phyloP scores from a whole-genome alignment of 768 basidiomycete species.

The Hypholoma fasciculare region DNA sequence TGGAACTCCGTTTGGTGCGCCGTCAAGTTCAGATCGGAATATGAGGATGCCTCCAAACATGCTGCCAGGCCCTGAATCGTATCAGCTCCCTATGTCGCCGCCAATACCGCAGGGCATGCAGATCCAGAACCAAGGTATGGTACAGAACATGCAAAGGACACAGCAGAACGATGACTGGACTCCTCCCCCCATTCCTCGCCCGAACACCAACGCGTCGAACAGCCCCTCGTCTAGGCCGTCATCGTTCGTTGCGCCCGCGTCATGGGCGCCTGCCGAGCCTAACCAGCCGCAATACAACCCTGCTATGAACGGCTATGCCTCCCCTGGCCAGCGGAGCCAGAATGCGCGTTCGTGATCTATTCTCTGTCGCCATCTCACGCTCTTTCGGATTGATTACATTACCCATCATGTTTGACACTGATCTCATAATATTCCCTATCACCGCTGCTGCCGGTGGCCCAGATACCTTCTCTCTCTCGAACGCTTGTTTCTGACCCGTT shows the following conservation, averaged over 20 bases:
- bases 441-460: slow-evolving; percentile 18
- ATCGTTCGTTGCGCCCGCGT: slow-evolving; percentile 47
- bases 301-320: slow-evolving; percentile 44
- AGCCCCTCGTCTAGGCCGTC: slow-evolving; percentile 46
- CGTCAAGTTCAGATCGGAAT: slow-evolving; percentile 31
- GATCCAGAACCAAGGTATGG: slow-evolving; percentile 45
- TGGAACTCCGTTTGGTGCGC: slow-evolving; percentile 34
- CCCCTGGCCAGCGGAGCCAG: slow-evolving; percentile 28
- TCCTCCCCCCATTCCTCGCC: slow-evolving; percentile 36
- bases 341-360: slow-evolving; percentile 11
- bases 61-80: slow-evolving; percentile 37
- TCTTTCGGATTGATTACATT: slow-evolving; percentile 8
- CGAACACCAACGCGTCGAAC: slow-evolving; percentile 32
- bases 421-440: slow-evolving; percentile 20
- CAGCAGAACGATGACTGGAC: slow-evolving; percentile 45
- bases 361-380: slow-evolving; percentile 3
- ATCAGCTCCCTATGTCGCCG: slow-evolving; percentile 41
- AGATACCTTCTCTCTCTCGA: slow-evolving; percentile 6
- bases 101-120: slow-evolving; percentile 43
- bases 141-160: slow-evolving; percentile 38
- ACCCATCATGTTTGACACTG: slow-evolving; percentile 13
- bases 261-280: slow-evolving; percentile 18
- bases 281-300: slow-evolving; percentile 37
- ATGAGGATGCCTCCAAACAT: slow-evolving; percentile 31
- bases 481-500: slow-evolving; percentile 5